Evolutionary conservation across 164 flowering plant species (phyloP), one percentile per base, ranked within the genome.

Genomic region (Malania oleifera): DNA sequence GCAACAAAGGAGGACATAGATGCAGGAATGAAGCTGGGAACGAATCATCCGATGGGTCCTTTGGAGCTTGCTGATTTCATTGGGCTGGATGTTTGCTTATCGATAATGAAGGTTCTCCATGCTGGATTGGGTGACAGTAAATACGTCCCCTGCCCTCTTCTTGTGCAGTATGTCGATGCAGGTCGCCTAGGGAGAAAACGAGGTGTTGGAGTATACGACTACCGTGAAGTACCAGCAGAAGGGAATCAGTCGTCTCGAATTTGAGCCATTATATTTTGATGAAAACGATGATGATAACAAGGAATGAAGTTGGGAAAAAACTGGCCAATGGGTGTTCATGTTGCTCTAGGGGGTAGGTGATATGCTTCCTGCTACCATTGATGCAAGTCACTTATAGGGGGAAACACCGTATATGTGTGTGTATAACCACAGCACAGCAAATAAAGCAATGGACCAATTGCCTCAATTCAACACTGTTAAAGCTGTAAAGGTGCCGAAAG

Each of bases 11-110:
- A 93, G 67, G 96, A 90, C 70, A 90, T 90, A 40, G 99, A 93
- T 58, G 48, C 77, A 0, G 98, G 91, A 41, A 90, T 93, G 99
- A 93, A 93, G 67, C 80, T 90, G 41, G 97, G 97, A 17, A 90
- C 97, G 40, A 90, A 88, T 68, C 99, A 93, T 61, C 96, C 93
- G n/a, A 90, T 90, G 97, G 96, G 96, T 53, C 99, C 99, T 44
- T 69, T 93, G 37, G 81, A 80, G 72, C 96, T 93, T 63, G 99
- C 99, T 29, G 96, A 93, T 75, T 85, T 90, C 67, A 93, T 93
- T 52, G 97, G 97, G 28, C 67, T 90, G 56, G 97, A 93, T 73
- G 79, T 84, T 29, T 90, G 97, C 68, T 69, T 93, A 61, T 86
- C 95, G 2, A 84, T 90, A 37, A 76, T 86, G 89, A 86, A 70